Evolutionary conservation across 1,284 basidiomycete species (phyloP).

Genomic region (Ceratobasidium sp.): DNA sequence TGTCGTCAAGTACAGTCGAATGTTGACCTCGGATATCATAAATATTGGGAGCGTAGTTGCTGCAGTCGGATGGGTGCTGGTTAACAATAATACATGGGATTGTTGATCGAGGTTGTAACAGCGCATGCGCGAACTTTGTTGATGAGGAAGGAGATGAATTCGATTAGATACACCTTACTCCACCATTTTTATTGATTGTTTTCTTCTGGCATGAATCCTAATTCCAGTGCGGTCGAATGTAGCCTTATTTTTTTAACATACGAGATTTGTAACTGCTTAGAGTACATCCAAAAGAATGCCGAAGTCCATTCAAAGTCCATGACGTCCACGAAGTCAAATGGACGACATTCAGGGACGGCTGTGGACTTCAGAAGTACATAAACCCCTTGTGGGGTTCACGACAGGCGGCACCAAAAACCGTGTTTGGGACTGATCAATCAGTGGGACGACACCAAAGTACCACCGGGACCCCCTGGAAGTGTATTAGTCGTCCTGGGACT

Average conservation of each 20-base stretch:
- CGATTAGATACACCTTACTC: background rate
- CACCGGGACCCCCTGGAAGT: background rate
- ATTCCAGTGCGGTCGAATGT: background rate
- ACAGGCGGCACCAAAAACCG: background rate
- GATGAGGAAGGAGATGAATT: background rate
- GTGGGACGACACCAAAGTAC: background rate
- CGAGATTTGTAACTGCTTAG: background rate
- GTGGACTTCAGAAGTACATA: background rate
- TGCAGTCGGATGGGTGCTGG: constrained; percentile 6
- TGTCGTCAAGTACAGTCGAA: constrained; percentile 6
- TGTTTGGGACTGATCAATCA: background rate
- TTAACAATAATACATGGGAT: constrained; percentile 14
- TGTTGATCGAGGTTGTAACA: constrained; percentile 7
- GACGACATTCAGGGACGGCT: no score
- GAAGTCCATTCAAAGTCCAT: background rate
- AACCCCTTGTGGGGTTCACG: background rate
- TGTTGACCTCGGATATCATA: constrained; percentile 8
- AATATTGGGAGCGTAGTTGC: background rate
- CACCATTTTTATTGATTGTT: no score
- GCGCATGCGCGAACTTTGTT: constrained; percentile 11
- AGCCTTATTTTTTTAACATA: background rate
- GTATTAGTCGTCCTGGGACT: background rate
- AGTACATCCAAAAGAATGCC: background rate
- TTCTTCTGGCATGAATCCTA: no score
- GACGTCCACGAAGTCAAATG: background rate